Evolutionary conservation across 306 rosid genomes (phyloP).

Genomic region (Acacia acuminata): DNA sequence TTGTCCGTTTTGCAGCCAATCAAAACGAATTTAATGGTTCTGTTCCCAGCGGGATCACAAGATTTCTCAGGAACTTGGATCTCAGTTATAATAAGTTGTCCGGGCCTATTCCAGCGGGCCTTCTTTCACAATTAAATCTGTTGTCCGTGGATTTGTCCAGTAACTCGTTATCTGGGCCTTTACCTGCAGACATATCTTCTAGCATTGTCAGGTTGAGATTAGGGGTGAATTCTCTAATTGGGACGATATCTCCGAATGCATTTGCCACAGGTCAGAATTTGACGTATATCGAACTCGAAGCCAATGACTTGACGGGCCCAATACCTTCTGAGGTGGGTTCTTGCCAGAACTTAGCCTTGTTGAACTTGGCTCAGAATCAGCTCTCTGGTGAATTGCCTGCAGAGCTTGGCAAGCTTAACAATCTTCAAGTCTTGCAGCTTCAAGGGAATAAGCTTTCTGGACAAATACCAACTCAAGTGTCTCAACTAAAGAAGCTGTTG

Average conservation of each 20-base stretch:
- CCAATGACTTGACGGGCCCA: slow-evolving; percentile 45
- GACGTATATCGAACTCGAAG: slow-evolving; percentile 70
- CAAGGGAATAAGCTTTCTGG: slow-evolving; percentile 59
- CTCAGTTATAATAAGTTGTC: slow-evolving; percentile 53
- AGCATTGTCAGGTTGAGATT: slow-evolving; percentile 67
- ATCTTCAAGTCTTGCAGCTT: slow-evolving; percentile 65
- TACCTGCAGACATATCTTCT: slow-evolving; percentile 50
- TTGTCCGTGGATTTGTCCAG: slow-evolving; percentile 61
- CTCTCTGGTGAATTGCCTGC: slow-evolving; percentile 55
- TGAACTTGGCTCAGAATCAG: slow-evolving; percentile 63
- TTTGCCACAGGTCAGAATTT: slow-evolving; percentile 7
- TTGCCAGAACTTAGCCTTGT: slow-evolving; percentile 47
- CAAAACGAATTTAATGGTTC: slow-evolving; percentile 45
- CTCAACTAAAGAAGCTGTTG: slow-evolving; percentile 33
- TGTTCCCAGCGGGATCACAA: slow-evolving; percentile 57
- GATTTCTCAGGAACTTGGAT: slow-evolving; percentile 51
- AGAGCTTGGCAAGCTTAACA: slow-evolving; percentile 48
- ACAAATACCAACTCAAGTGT: slow-evolving; percentile 51
- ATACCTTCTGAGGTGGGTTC: slow-evolving; percentile 55
- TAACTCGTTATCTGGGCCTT: slow-evolving; percentile 44
- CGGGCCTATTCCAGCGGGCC: slow-evolving; percentile 52
- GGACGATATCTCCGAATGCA: slow-evolving; percentile 37
- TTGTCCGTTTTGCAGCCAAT: slow-evolving; percentile 69
- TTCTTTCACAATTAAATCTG: slow-evolving; percentile 48
- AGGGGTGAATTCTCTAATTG: slow-evolving; percentile 56